A percentile compares a stretch with the other conserved stretches of the same genome.
These are phyloP conservation scores for Nothophytophthora sp. DNA, from an alignment of 352 stramenopile species.

Conservation along the genomic window DNA sequence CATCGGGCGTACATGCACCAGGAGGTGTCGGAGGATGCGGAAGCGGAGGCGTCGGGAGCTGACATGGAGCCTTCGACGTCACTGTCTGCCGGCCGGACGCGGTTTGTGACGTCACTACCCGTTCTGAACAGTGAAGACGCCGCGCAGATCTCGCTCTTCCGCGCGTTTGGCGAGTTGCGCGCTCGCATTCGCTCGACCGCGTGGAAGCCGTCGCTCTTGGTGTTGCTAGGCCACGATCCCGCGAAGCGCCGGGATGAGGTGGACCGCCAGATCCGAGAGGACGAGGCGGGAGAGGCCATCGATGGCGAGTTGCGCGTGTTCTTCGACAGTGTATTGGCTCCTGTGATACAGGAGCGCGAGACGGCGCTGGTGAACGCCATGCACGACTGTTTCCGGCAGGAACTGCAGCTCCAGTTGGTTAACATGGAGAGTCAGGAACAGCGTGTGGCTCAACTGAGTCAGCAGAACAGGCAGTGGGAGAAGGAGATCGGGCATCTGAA, in stretches of 20 bases:
- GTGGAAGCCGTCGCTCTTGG: conserved; percentile 13
- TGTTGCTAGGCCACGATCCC: conserved; percentile 18
- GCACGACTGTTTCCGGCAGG: conserved; percentile 49
- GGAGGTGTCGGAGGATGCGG: no score
- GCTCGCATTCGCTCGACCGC: conserved; percentile 8
- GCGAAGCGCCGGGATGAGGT: conserved; percentile 20
- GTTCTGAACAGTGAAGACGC: conserved; percentile 13
- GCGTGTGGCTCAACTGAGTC: conserved; percentile 12
- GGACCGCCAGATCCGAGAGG: conserved; percentile 19
- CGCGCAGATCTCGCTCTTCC: conserved; percentile 6
- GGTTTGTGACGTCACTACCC: conserved; percentile 21
- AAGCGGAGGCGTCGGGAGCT: not conserved
- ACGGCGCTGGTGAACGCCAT: conserved; percentile 57
- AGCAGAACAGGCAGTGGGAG: conserved; percentile 32
- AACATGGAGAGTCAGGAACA: conserved; percentile 15
- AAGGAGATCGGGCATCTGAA: conserved; percentile 38
- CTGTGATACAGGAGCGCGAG: conserved; percentile 57
- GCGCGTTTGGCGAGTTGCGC: conserved; percentile 15
- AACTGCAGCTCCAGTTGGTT: conserved; percentile 33
- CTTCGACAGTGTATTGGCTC: conserved; percentile 42
- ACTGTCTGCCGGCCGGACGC: not conserved
- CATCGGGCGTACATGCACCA: no score
- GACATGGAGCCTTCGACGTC: conserved; percentile 21
- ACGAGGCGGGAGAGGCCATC: conserved; percentile 20
- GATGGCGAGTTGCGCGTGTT: conserved; percentile 37